These are phyloP conservation scores for Phytophthora parvispora DNA, from an alignment of 352 stramenopile genomes.

Conservation along the genomic window DNA sequence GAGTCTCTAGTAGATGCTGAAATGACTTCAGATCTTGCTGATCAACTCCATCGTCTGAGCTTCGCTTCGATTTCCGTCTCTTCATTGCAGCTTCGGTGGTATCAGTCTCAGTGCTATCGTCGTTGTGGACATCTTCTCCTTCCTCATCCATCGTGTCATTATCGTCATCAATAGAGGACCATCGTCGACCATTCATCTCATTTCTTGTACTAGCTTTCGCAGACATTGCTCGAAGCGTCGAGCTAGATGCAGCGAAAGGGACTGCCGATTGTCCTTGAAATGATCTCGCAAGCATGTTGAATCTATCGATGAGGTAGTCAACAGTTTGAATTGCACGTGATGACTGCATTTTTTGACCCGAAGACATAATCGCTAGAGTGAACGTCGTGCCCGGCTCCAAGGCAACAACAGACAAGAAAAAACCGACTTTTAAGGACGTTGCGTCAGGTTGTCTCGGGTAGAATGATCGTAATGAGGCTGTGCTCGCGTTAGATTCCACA, in stretches of 20 bases:
- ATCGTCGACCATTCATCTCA: neutral
- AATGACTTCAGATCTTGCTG: slow-evolving; percentile 45
- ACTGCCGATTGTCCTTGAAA: slow-evolving; percentile 25
- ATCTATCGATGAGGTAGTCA: slow-evolving; percentile 74
- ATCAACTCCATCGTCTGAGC: slow-evolving; percentile 2
- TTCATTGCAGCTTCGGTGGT: neutral
- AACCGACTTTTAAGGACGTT: slow-evolving; percentile 24
- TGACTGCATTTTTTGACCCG: slow-evolving; percentile 65
- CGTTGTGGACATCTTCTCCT: slow-evolving; percentile 2
- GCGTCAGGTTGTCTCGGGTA: slow-evolving; percentile 16
- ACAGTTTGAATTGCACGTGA: slow-evolving; percentile 72
- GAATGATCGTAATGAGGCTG: slow-evolving; percentile 21
- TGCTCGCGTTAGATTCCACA: slow-evolving; percentile 11
- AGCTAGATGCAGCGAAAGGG: neutral
- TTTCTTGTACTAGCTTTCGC: neutral
- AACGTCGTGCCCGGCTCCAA: slow-evolving; percentile 52
- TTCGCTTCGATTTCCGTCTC: slow-evolving; percentile 15
- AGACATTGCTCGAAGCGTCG: neutral
- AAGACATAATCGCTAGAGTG: slow-evolving; percentile 65
- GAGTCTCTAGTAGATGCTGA: slow-evolving; percentile 58
- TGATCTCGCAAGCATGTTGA: slow-evolving; percentile 66
- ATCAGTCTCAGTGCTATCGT: neutral
- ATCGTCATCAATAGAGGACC: slow-evolving; percentile 5
- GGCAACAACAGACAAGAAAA: slow-evolving; percentile 72
- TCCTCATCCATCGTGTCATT: slow-evolving; percentile 16